A percentile compares a stretch with the other conserved stretches of the same genome.
phyloP scores from a whole-genome alignment of 768 basidiomycete genomes.

The Calvatia gigantea region DNA sequence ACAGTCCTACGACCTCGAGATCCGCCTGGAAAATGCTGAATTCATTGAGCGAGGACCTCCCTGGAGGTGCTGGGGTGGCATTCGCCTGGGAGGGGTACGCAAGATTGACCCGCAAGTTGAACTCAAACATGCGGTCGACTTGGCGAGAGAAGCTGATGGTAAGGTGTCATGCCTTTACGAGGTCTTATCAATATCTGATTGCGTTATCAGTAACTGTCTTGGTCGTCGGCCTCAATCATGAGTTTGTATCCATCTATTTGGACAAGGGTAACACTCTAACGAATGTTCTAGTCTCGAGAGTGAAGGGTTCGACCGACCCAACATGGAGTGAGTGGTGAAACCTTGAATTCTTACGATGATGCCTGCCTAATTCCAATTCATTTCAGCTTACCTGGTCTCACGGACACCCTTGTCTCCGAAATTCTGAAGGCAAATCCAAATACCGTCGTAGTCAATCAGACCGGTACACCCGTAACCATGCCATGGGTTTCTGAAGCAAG shows the following conservation, averaged over 20 bases:
- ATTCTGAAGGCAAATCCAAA: conserved; percentile 50
- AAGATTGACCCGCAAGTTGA: conserved; percentile 34
- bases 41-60: conserved; percentile 31
- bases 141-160: conserved; percentile 41
- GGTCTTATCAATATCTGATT: background rate
- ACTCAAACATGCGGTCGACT: conserved; percentile 34
- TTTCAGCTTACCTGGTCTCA: conserved; percentile 43
- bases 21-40: conserved; percentile 30
- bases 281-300: conserved; percentile 38
- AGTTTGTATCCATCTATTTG: conserved; percentile 27
- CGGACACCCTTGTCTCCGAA: conserved; percentile 46
- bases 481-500: conserved; percentile 44
- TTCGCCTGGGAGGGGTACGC: conserved; percentile 32
- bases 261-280: background rate
- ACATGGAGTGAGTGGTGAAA: conserved; percentile 35
- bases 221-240: conserved; percentile 53
- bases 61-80: conserved; percentile 37
- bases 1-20: conserved; percentile 35
- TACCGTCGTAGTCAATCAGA: conserved; percentile 56
- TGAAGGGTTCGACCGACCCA: conserved; percentile 55
- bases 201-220: conserved; percentile 35
- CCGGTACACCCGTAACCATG: conserved; percentile 50
- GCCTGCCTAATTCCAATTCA: background rate
- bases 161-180: conserved; percentile 1
- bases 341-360: background rate